Evolutionary conservation across 2,329 filamentous ascomycete genomes (phyloP).

Genomic region (Cladophialophora carrionii): DNA sequence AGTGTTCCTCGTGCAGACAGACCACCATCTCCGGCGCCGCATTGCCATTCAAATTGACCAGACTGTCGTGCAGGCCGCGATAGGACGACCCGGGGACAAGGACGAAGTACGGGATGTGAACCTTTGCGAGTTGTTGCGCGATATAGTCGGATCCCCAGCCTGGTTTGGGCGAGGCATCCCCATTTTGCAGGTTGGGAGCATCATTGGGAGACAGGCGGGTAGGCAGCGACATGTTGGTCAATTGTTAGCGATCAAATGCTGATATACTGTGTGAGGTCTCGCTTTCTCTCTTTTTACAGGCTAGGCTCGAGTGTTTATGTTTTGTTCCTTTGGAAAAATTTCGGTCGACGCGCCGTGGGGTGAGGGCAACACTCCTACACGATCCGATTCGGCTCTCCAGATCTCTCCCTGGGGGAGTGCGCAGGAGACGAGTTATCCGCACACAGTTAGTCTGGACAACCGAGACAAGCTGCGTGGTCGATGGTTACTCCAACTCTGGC

Average conservation of each 20-base stretch:
- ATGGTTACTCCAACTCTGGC: slow-evolving; percentile 3
- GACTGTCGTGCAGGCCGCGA: slow-evolving; percentile 13
- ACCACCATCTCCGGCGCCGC: slow-evolving; percentile 16
- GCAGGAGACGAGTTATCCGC: not conserved
- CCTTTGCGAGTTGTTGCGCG: slow-evolving; percentile 6
- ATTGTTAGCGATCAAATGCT: not conserved
- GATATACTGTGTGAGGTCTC: slow-evolving; percentile 1
- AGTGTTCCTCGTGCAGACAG: slow-evolving; percentile 13
- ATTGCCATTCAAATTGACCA: slow-evolving; percentile 16
- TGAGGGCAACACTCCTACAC: not conserved
- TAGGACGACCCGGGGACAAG: slow-evolving; percentile 13
- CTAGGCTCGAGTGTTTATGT: not conserved
- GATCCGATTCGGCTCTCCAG: not conserved
- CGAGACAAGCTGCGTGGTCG: not conserved
- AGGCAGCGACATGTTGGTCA: slow-evolving; percentile 10
- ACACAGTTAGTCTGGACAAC: not conserved
- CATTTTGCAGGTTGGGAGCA: slow-evolving; percentile 17
- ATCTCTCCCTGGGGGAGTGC: slow-evolving; percentile 1
- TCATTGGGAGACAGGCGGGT: slow-evolving; percentile 9
- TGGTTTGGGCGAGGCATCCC: slow-evolving; percentile 8
- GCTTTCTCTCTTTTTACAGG: not conserved
- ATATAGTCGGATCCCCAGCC: slow-evolving; percentile 17
- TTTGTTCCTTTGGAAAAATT: not conserved
- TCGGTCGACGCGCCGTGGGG: not conserved
- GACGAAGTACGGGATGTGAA: slow-evolving; percentile 15